Evolutionary conservation across 768 basidiomycete genomes (phyloP), one percentile per base, ranked within the genome.

Genomic region (Suillus fuscotomentosus): DNA sequence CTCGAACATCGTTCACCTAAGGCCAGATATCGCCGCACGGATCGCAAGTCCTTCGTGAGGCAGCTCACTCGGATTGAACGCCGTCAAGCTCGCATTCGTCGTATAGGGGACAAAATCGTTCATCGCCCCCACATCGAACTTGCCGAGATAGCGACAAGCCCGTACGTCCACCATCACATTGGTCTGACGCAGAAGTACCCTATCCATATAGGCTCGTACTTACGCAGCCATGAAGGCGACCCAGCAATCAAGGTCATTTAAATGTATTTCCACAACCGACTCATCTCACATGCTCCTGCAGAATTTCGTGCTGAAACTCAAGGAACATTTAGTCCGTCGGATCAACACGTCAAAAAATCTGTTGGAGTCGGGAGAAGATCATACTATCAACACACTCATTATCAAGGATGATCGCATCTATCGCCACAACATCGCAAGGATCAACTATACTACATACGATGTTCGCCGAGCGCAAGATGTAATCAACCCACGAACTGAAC

Each of bases 381-480:
- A 65, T 80, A 3, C 65, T 81, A 5, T 79, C 80, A 71, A 80
- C 9, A 11, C 27, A 11, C 11, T 62, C 36, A 17, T 36, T 34
- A 6, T 22, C 2, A 48, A 48, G 47, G 47, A 48, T 11, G 22
- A 48, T n/a, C 4, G 10, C 4, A n/a, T 45, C 3, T 51, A 63
- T 15, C 5, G 7, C 13, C 63, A 63, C 13, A 41, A 60, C 10
- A 11, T 63, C 43, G 2, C 24, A 0, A 27, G 55, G 14, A 2
- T 63, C 6, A 60, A 63, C 10, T 63, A 45, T n/a, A 63, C 63
- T 0, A 63, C 31, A 0, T 63, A 63, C 10, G 22, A 63, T 22
- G 57, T 63, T 27, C 43, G 38, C 0, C 1, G 45, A 11, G 43
- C 20, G 0, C 57, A 60, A 39, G 63, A 63, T 47, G 42, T 57